phyloP scores from a whole-genome alignment of 768 basidiomycete genomes.

The Collybia sordida region DNA sequence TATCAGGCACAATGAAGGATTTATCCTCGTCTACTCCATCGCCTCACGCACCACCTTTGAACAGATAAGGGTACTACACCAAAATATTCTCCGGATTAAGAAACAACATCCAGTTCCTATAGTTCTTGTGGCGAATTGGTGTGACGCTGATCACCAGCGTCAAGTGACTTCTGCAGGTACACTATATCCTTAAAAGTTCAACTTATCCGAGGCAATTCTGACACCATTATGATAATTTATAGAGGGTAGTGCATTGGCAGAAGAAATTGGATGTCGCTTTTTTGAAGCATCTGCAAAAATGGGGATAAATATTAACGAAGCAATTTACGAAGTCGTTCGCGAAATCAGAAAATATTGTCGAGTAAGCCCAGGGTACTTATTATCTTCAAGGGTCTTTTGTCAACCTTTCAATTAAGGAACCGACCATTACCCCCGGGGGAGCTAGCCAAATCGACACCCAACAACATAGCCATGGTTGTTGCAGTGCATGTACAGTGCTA shows the following conservation, averaged over 20 bases:
- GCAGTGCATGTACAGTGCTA: too few relatives aligned
- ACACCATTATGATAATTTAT: neutral
- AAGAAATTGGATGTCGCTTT: neutral
- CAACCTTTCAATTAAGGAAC: too few relatives aligned
- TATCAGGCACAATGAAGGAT: neutral
- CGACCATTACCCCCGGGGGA: too few relatives aligned
- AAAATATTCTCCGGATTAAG: neutral
- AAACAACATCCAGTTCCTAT: neutral
- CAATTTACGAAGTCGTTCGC: neutral
- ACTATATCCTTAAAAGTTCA: too few relatives aligned
- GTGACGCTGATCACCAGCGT: neutral
- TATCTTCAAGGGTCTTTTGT: too few relatives aligned
- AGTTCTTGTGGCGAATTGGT: neutral
- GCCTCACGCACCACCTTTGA: neutral
- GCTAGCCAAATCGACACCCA: too few relatives aligned
- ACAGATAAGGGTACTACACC: neutral
- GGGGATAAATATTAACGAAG: neutral
- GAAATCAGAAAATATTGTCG: neutral
- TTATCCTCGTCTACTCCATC: neutral
- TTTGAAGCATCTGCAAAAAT: neutral
- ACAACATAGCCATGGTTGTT: too few relatives aligned
- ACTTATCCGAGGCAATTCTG: neutral
- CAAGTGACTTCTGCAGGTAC: neutral
- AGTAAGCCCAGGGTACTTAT: neutral
- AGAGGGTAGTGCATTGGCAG: neutral